Base-by-base conservation (phyloP, 805 yeast species). In the Candida broadrunensis region DNA sequence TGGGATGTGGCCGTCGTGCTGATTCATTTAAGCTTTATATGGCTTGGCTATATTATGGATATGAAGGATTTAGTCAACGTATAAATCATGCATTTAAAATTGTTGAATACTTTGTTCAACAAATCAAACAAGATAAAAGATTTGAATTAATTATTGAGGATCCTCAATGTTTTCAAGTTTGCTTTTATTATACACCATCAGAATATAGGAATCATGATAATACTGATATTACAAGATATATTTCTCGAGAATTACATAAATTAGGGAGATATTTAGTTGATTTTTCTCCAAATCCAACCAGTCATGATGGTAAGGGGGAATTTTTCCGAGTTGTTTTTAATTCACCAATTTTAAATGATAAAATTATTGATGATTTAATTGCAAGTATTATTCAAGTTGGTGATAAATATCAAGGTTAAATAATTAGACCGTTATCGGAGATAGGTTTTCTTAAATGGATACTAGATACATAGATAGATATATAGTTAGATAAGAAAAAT, bases 1-100 rank as follows among this genome's bases (percentile, higher is more conserved):
- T 88, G 90, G 95, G 95, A 7, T 87, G 96, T 58, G 96, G 96
- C 12, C 77, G 96, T 50, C 73, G 96, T 40, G 80, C 93, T 0
- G 96, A 88, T 58, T 77, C 91, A 3, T 65, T 87, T 58, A 87
- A 87, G 61, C 70, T 88, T 52, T 87, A 83, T 58, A 58, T 88
- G 56, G 80, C 85, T 1, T 87, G 96, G 96, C 67, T 82, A 43
- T 88, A 83, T 68, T 88, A 82, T 52, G 96, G 96, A 3, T 60
- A 66, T 3, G 51, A 60, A 27, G 96, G 96, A 1, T 84, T 81
- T 50, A 79, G 65, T 24, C 56, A 67, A 35, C 67, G 95, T 32
- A 74, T 88, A 4, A 85, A 87, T 51, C 90, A 85, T 54, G 91
- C 95, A 0, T 83, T 69, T 54, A 72, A 65, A 15, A 72, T 85